Evolutionary conservation across 148 eudicot species (phyloP).

Genomic region (Pouteria glomerata): DNA sequence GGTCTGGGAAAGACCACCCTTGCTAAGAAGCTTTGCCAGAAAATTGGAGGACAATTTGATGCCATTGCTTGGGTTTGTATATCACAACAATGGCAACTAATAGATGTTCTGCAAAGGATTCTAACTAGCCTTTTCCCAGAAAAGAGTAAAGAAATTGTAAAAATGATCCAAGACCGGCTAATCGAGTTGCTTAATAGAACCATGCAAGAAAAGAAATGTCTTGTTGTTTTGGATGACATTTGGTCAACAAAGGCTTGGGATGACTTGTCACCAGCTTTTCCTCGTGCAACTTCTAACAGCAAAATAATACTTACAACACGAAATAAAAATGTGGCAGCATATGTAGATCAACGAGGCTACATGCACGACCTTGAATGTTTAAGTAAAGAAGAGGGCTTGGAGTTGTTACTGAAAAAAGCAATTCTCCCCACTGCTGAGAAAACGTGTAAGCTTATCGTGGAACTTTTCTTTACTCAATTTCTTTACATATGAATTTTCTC

Average conservation of each 20-base stretch:
- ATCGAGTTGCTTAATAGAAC: not conserved
- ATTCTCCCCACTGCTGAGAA: too few species aligned
- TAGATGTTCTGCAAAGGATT: not conserved
- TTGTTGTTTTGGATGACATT: conserved; percentile 40
- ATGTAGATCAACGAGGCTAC: too few species aligned
- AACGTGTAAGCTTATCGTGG: not conserved
- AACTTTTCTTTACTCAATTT: not conserved
- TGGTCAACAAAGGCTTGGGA: too few species aligned
- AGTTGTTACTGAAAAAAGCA: too few species aligned
- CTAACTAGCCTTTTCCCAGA: not conserved
- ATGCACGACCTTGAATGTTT: conserved; percentile 19
- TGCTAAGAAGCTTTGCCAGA: not conserved
- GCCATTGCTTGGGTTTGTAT: conserved; percentile 10
- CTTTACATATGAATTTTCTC: too few species aligned
- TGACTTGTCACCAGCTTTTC: conserved; percentile 19
- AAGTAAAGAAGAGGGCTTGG: conserved; percentile 26
- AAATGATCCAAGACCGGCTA: not conserved
- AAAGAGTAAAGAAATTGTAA: not conserved
- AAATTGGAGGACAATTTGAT: not conserved
- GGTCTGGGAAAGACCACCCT: conserved; percentile 7
- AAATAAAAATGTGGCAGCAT: conserved; percentile 7
- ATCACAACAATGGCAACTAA: not conserved
- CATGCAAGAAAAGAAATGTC: conserved; percentile 5
- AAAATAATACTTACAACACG: conserved; percentile 38
- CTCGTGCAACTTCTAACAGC: not conserved